phyloP scores from a whole-genome alignment of 1,139 yeast species.

The Geotrichum aggregatum region DNA sequence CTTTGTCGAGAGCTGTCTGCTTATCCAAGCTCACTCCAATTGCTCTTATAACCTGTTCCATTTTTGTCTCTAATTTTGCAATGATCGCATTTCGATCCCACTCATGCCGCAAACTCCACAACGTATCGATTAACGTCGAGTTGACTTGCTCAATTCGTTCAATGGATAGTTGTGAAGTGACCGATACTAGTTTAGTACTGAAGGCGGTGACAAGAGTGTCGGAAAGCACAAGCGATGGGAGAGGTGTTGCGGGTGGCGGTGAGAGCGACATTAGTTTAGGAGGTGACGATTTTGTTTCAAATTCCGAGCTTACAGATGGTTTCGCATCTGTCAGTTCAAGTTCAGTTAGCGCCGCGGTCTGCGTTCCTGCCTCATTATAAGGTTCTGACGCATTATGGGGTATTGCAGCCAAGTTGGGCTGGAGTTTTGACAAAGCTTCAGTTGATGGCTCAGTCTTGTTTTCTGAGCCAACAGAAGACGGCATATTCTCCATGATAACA shows the following conservation, averaged over 20 bases:
- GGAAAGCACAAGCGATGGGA: constrained; percentile 33
- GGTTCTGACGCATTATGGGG: too few species aligned
- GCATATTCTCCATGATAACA: too few species aligned
- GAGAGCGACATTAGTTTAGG: not conserved
- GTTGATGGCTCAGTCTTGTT: too few species aligned
- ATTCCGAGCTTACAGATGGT: too few species aligned
- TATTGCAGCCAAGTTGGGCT: too few species aligned
- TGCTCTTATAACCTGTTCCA: constrained; percentile 22
- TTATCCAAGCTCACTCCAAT: constrained; percentile 10
- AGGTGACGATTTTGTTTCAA: not conserved
- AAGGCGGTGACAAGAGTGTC: constrained; percentile 33
- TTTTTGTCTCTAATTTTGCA: constrained; percentile 23
- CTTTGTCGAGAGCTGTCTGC: not conserved
- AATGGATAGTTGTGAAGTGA: constrained; percentile 52
- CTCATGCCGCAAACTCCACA: constrained; percentile 63
- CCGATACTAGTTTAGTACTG: constrained; percentile 35
- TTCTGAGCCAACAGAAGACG: too few species aligned
- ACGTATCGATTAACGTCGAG: constrained; percentile 66
- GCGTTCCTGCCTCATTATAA: too few species aligned
- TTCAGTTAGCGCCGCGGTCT: too few species aligned
- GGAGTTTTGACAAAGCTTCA: too few species aligned
- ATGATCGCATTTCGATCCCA: constrained; percentile 58
- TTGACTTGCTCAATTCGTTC: constrained; percentile 72
- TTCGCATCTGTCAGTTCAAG: too few species aligned
- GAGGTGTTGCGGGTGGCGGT: constrained; percentile 8